Percentiles rank a stretch among this genome's conserved stretches.
Evolutionary conservation across 2,329 filamentous ascomycete species (phyloP).

Genomic region (Myriosclerotinia curreyana): DNA sequence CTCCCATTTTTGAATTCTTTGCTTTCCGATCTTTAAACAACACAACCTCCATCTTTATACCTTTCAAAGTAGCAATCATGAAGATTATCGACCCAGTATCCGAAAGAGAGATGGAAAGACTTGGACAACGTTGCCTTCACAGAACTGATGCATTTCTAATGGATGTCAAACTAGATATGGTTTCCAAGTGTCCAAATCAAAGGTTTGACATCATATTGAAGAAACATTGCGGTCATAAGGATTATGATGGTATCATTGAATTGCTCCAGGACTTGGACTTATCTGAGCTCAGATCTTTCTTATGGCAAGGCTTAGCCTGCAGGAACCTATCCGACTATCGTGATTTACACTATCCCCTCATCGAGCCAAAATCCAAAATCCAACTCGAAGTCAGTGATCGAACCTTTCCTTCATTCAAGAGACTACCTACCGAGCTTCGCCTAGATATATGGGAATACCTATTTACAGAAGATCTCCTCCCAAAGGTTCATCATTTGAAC

Average conservation of each 20-base stretch:
- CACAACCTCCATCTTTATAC: not conserved
- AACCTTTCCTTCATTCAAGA: not conserved
- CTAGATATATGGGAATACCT: constrained; percentile 16
- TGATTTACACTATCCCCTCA: not conserved
- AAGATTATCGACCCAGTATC: not conserved
- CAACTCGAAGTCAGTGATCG: not conserved
- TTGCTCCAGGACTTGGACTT: not conserved
- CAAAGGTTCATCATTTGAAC: constrained; percentile 9
- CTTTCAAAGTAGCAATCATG: constrained; percentile 2
- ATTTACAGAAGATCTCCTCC: constrained; percentile 10
- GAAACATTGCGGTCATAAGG: constrained; percentile 5
- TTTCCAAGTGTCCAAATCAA: constrained; percentile 17
- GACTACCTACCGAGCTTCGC: constrained; percentile 7
- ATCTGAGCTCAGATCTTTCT: not conserved
- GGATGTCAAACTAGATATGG: not conserved
- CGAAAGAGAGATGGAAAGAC: not conserved
- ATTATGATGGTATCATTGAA: constrained; percentile 9
- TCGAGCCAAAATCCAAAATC: not conserved
- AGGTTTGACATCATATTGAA: not conserved
- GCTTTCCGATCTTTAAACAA: not conserved
- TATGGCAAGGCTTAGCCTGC: constrained; percentile 4
- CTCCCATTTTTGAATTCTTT: not conserved
- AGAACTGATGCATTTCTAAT: not conserved
- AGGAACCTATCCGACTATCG: constrained; percentile 13
- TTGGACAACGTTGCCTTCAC: not conserved